Conservation (phyloP, 2,329 filamentous ascomycete genomes). For the Gaeumannomyces sp. region DNA sequence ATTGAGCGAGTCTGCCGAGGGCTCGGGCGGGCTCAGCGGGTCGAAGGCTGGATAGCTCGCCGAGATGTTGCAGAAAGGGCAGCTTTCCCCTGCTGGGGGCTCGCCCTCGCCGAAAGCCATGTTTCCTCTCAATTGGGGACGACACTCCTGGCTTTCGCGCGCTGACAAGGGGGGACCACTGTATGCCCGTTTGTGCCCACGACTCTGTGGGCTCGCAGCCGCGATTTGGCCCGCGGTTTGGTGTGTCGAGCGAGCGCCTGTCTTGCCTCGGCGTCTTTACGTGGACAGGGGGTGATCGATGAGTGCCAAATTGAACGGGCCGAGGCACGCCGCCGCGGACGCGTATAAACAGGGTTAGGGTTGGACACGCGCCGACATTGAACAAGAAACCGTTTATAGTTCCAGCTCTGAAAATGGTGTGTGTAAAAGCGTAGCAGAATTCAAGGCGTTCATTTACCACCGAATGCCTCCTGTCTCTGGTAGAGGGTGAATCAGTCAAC, state of each 20-base stretch:
- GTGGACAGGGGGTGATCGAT: no score
- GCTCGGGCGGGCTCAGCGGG: conserved; percentile 34
- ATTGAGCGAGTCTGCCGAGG: conserved; percentile 27
- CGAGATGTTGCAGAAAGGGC: conserved; percentile 59
- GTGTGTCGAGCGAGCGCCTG: background rate
- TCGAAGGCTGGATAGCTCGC: conserved; percentile 41
- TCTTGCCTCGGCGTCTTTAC: no score
- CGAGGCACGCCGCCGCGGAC: background rate
- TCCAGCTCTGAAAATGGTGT: background rate
- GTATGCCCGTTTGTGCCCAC: background rate
- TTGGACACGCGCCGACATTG: background rate
- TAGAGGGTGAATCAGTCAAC: no score
- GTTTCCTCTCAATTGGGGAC: background rate
- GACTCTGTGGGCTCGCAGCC: no score
- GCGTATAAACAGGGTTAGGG: background rate
- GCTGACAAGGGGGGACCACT: no score
- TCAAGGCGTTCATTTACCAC: no score
- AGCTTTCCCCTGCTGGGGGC: conserved; percentile 23
- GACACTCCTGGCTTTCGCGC: background rate
- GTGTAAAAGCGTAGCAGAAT: background rate
- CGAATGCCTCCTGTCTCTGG: no score
- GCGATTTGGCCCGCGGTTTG: background rate
- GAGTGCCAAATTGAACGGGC: background rate
- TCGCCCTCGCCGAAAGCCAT: background rate
- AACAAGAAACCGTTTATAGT: background rate